These are phyloP conservation scores for Mallotus nudiflorus DNA, from an alignment of 345 rosid species.

Conservation along the genomic window DNA sequence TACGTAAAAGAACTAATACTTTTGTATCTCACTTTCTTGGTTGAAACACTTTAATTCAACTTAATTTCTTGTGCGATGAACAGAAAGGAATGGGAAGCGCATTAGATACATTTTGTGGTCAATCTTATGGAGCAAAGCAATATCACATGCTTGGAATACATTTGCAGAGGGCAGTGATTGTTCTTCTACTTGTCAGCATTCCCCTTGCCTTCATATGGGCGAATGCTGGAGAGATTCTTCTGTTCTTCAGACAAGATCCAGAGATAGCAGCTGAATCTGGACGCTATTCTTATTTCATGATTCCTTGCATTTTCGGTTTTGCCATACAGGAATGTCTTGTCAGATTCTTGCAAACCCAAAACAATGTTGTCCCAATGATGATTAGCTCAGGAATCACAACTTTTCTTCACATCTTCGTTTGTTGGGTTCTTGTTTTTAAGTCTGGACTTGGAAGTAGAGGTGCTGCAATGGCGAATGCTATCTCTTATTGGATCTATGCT, in stretches of 20 bases:
- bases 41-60: too few species aligned
- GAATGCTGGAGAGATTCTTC: slow-evolving; percentile 17
- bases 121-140: slow-evolving; percentile 39
- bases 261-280: slow-evolving; percentile 46
- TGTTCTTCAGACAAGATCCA: slow-evolving; percentile 25
- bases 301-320: slow-evolving; percentile 44
- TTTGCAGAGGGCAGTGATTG: slow-evolving; percentile 28
- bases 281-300: slow-evolving; percentile 42
- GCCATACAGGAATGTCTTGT: slow-evolving; percentile 41
- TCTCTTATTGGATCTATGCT: slow-evolving; percentile 43
- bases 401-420: slow-evolving; percentile 35
- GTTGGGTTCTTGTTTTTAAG: slow-evolving; percentile 49
- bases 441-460: slow-evolving; percentile 49
- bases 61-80: background rate
- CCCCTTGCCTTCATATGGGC: slow-evolving; percentile 22
- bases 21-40: background rate
- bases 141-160: slow-evolving; percentile 32
- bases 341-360: slow-evolving; percentile 52
- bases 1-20: too few species aligned
- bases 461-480: slow-evolving; percentile 46
- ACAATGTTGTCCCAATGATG: slow-evolving; percentile 52
- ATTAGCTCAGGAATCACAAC: slow-evolving; percentile 43
- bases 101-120: slow-evolving; percentile 42
- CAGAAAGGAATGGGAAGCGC: slow-evolving; percentile 33
- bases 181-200: slow-evolving; percentile 24